These are phyloP conservation scores for Butyriboletus loyo DNA, from an alignment of 768 basidiomycete species.

Conservation along the genomic window DNA sequence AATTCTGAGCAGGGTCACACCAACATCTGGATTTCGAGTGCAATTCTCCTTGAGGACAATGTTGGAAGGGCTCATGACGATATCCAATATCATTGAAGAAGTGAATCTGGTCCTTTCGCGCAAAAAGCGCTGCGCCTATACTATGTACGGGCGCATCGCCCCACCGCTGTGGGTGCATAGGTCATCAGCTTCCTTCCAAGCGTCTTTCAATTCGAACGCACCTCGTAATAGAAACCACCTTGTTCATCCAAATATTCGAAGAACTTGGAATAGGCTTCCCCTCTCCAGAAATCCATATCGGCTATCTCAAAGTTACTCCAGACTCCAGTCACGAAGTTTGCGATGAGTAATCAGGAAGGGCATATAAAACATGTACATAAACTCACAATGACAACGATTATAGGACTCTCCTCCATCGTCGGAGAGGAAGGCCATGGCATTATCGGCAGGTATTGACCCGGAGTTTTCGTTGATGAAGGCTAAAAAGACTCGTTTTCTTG, in stretches of 20 bases:
- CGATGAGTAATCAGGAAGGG: background rate
- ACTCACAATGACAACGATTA: constrained; percentile 76
- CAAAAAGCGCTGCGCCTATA: constrained; percentile 76
- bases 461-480: constrained; percentile 69
- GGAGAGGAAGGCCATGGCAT: constrained; percentile 73
- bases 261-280: constrained; percentile 78
- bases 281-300: constrained; percentile 85
- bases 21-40: constrained; percentile 65
- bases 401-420: constrained; percentile 65
- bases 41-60: constrained; percentile 58
- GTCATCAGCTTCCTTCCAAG: background rate
- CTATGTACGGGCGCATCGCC: constrained; percentile 88
- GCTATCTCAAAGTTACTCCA: constrained; percentile 84
- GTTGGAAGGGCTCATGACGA: constrained; percentile 75
- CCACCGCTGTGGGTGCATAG: constrained; percentile 50
- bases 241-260: constrained; percentile 78
- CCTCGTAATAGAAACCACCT: constrained; percentile 93
- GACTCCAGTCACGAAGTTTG: constrained; percentile 41
- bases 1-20: constrained; percentile 68
- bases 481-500: constrained; percentile 25
- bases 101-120: constrained; percentile 70
- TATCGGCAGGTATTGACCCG: constrained; percentile 56
- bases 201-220: constrained; percentile 26
- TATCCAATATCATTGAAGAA: constrained; percentile 88
- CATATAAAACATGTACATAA: constrained; percentile 3